Evolutionary conservation across 2,329 filamentous ascomycete genomes (phyloP), one percentile per base, ranked within the genome.

Genomic region (Hymenoscyphus fraxineus): DNA sequence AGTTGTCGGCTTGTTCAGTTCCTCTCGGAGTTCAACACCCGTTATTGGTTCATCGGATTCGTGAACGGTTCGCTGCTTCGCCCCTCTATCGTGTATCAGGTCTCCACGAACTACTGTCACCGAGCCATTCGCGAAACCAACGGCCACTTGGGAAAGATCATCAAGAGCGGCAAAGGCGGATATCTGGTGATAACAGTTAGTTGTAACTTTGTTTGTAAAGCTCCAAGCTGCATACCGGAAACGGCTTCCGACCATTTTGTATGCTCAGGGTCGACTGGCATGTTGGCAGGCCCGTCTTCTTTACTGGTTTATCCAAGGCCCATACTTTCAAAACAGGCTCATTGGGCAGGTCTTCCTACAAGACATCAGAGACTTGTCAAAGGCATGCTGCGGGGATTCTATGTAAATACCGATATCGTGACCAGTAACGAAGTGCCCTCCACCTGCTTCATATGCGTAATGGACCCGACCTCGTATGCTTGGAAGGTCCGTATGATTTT

Each of bases 41-140:
- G 95, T 99, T 10, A 99, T 88, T 0, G 95, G 96, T 76, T 99
- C 95, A 72, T 98, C 93, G 0, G 93, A 97, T 75, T 99, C 95
- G 78, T 96, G 95, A 10, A 99, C 92, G 40, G 94, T 95, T 61
- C 95, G 87, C 76, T 99, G 95, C 75, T 92, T 93, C 12, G 94
- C 93, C 27, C 96, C 95, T 64, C 95, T 88, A 76, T 99, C 95
- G 76, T 99, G 93, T 71, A 99, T 91, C 59, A 99, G 81, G 75
- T 99, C 95, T 66, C 96, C 95, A 65, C 95, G 86, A 64, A 99
- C 91, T 35, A 99, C 88, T 0, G 93, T 96, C 13, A 99, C 94
- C 0, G 93, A 88, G 7, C 95, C 95, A 77, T 99, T 98, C 13
- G 90, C 95, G 75, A 99, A 99, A 5, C 95, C 96, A 6, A 98